Conservation (phyloP, 257 asterid species). For the Ilex asprella region DNA sequence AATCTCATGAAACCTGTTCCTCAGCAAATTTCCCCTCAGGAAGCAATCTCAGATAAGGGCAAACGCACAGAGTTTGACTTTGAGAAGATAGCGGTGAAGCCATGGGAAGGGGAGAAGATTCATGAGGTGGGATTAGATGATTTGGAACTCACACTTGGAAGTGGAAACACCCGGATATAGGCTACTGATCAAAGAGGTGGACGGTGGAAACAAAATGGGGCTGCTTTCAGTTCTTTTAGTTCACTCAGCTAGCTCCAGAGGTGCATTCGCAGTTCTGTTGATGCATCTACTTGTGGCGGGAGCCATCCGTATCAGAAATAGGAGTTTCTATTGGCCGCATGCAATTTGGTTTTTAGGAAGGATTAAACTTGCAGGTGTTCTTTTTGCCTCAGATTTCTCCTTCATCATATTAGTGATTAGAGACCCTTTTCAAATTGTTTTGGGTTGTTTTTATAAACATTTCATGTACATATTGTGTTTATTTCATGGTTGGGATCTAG, state of each 20-base stretch:
- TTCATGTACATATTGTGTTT: conserved; percentile 24
- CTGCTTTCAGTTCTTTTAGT: conserved; percentile 6
- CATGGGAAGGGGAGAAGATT: conserved; percentile 99
- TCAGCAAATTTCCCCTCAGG: conserved; percentile 27
- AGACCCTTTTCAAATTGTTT: conserved; percentile 13
- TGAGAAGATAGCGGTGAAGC: conserved; percentile 68
- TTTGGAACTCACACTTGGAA: conserved; percentile 82
- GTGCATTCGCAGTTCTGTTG: too few species aligned
- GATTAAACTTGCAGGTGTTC: conserved; percentile 8
- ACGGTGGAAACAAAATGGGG: background rate
- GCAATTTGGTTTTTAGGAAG: conserved; percentile 11
- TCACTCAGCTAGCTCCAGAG: too few species aligned
- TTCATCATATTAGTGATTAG: background rate
- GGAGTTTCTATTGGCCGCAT: background rate
- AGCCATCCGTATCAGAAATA: too few species aligned
- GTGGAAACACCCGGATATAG: conserved; percentile 31
- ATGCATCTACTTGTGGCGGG: too few species aligned
- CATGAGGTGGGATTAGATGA: conserved; percentile 93
- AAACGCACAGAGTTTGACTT: conserved; percentile 61
- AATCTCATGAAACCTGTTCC: conserved; percentile 66
- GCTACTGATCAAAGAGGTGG: background rate
- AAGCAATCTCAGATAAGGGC: conserved; percentile 54
- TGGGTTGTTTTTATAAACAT: conserved; percentile 23
- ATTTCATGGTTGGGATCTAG: conserved; percentile 11
- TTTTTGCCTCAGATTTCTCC: conserved; percentile 7